Evolutionary conservation across 1,284 basidiomycete genomes (phyloP).

Genomic region (Papiliotrema laurentii): DNA sequence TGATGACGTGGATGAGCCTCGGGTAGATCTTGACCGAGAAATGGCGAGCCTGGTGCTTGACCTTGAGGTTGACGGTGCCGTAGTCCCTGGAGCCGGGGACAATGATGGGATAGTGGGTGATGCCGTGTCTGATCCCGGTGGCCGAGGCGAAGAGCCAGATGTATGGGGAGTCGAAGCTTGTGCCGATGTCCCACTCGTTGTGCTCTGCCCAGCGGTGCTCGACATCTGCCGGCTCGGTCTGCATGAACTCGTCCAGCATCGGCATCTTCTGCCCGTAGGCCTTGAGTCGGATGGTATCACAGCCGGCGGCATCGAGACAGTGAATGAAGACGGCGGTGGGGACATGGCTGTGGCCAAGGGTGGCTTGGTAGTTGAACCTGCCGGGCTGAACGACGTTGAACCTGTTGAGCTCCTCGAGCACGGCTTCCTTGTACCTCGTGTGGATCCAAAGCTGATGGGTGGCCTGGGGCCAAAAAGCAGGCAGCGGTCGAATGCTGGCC

Average conservation of each 20-base stretch:
- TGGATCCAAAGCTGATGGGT: constrained; percentile 10
- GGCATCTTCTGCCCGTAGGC: constrained; percentile 15
- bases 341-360: constrained; percentile 2
- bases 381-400: constrained; percentile 7
- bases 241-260: not conserved
- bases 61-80: too few relatives aligned
- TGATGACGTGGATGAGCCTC: too few relatives aligned
- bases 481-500: constrained; percentile 3
- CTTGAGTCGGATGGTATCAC: constrained; percentile 8
- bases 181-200: too few relatives aligned
- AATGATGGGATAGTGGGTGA: too few relatives aligned
- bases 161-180: too few relatives aligned
- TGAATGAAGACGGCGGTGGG: constrained; percentile 9
- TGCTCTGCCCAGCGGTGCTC: constrained; percentile 4
- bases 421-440: constrained; percentile 1
- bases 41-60: too few relatives aligned
- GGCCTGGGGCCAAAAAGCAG: constrained; percentile 7
- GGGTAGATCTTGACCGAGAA: too few relatives aligned
- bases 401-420: constrained; percentile 2
- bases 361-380: constrained; percentile 7
- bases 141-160: too few relatives aligned
- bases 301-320: constrained; percentile 4
- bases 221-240: constrained; percentile 8
- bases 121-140: too few relatives aligned
- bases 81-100: too few relatives aligned